These are phyloP conservation scores for Pichia paraexigua DNA, from an alignment of 805 yeast species.

Conservation along the genomic window DNA sequence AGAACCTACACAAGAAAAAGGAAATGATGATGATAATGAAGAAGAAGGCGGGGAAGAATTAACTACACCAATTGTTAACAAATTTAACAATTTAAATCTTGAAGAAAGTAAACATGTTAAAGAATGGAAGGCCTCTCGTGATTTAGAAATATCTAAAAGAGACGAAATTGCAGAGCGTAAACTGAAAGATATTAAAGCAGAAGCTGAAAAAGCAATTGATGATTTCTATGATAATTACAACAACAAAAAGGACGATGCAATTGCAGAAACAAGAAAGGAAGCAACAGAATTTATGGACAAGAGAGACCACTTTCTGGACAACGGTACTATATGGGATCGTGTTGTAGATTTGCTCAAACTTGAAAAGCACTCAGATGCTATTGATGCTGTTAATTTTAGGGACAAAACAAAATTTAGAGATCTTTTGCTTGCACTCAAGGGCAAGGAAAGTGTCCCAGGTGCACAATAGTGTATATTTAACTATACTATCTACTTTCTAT, in stretches of 20 bases:
- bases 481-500: background rate
- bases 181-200: slow-evolving; percentile 57
- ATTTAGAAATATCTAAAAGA: slow-evolving; percentile 68
- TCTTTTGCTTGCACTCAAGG: slow-evolving; percentile 44
- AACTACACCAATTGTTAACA: slow-evolving; percentile 38
- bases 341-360: slow-evolving; percentile 38
- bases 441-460: slow-evolving; percentile 48
- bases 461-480: slow-evolving; percentile 22
- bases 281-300: slow-evolving; percentile 64
- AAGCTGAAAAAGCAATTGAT: slow-evolving; percentile 78
- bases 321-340: slow-evolving; percentile 49
- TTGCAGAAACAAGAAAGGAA: slow-evolving; percentile 55
- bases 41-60: slow-evolving; percentile 10
- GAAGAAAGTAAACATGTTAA: slow-evolving; percentile 51
- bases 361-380: slow-evolving; percentile 29
- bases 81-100: slow-evolving; percentile 29
- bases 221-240: slow-evolving; percentile 90
- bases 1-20: background rate
- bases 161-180: slow-evolving; percentile 63
- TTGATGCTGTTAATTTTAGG: slow-evolving; percentile 29
- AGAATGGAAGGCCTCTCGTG: slow-evolving; percentile 80
- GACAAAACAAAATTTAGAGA: slow-evolving; percentile 49
- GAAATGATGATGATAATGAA: too few relatives aligned
- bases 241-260: slow-evolving; percentile 64
- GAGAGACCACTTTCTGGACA: slow-evolving; percentile 56